phyloP scores from a whole-genome alignment of 2,329 filamentous ascomycete species.

The Blastomyces gilchristii region DNA sequence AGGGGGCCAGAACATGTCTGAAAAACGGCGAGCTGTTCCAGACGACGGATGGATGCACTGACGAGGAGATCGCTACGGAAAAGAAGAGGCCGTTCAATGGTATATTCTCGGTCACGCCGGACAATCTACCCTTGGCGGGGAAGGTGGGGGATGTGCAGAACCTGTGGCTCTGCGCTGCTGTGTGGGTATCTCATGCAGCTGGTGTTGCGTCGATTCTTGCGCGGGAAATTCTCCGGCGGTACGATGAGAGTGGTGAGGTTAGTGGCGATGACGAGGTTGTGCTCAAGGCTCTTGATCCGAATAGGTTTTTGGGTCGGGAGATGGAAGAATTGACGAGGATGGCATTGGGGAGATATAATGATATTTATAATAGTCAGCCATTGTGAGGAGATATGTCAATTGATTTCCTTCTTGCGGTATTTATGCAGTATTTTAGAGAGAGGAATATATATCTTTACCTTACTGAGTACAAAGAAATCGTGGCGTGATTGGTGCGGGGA shows the following conservation, averaged over 20 bases:
- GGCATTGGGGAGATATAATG: slow-evolving; percentile 24
- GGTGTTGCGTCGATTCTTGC: slow-evolving; percentile 22
- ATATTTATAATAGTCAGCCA: slow-evolving; percentile 22
- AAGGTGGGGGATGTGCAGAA: slow-evolving; percentile 18
- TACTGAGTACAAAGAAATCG: background rate
- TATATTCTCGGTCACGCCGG: slow-evolving; percentile 29
- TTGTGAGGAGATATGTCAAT: background rate
- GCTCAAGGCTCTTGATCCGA: slow-evolving; percentile 19
- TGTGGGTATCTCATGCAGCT: slow-evolving; percentile 30
- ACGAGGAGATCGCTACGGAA: background rate
- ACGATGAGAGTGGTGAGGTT: slow-evolving; percentile 8
- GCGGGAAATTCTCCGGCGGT: slow-evolving; percentile 11
- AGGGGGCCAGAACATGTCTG: slow-evolving; percentile 11
- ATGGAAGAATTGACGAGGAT: slow-evolving; percentile 16
- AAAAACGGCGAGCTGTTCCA: slow-evolving; percentile 11
- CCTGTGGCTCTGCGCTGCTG: slow-evolving; percentile 25
- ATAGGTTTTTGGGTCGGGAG: slow-evolving; percentile 19
- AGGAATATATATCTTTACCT: background rate
- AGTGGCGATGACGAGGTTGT: slow-evolving; percentile 14
- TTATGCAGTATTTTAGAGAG: background rate
- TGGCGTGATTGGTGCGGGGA: background rate
- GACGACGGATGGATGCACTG: slow-evolving; percentile 10
- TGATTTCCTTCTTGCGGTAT: background rate
- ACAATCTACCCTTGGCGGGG: slow-evolving; percentile 27
- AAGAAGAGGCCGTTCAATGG: slow-evolving; percentile 23